These are phyloP conservation scores for Macrolepiota fuliginosa DNA, from an alignment of 768 basidiomycete genomes.

Conservation along the genomic window DNA sequence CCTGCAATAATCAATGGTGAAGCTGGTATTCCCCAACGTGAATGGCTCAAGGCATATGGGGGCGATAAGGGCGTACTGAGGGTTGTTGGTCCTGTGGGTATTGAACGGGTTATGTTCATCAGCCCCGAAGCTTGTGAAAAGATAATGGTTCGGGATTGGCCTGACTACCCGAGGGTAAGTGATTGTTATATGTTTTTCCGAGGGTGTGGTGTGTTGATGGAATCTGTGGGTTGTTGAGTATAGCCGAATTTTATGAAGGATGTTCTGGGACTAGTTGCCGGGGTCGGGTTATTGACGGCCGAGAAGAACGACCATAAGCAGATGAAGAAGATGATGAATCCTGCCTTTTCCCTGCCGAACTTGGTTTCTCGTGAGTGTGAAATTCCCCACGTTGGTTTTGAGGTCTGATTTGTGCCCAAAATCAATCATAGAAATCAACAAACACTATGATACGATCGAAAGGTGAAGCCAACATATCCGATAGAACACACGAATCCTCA, in stretches of 20 bases:
- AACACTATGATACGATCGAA: slow-evolving; percentile 48
- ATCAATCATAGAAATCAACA: slow-evolving; percentile 37
- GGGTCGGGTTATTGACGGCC: slow-evolving; percentile 39
- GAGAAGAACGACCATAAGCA: slow-evolving; percentile 41
- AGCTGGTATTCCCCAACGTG: slow-evolving; percentile 38
- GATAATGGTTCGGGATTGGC: slow-evolving; percentile 36
- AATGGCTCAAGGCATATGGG: slow-evolving; percentile 41
- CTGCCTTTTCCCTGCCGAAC: slow-evolving; percentile 42
- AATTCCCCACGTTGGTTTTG: not conserved
- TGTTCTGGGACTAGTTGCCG: slow-evolving; percentile 33
- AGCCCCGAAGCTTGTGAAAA: slow-evolving; percentile 39
- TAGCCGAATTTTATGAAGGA: slow-evolving; percentile 40
- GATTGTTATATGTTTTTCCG: not conserved
- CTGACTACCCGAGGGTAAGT: slow-evolving; percentile 38
- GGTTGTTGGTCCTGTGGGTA: slow-evolving; percentile 38
- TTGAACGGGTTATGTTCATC: slow-evolving; percentile 39
- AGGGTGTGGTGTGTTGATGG: not conserved
- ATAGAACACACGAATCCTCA: not conserved
- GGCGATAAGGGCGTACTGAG: slow-evolving; percentile 28
- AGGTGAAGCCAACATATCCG: slow-evolving; percentile 24
- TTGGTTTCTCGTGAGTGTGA: slow-evolving; percentile 14
- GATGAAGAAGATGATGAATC: slow-evolving; percentile 44
- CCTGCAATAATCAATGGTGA: slow-evolving; percentile 35
- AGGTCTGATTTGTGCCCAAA: not conserved
- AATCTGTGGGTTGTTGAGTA: not conserved